Conservation (phyloP, 306 rosid genomes). For the Prunus padus region DNA sequence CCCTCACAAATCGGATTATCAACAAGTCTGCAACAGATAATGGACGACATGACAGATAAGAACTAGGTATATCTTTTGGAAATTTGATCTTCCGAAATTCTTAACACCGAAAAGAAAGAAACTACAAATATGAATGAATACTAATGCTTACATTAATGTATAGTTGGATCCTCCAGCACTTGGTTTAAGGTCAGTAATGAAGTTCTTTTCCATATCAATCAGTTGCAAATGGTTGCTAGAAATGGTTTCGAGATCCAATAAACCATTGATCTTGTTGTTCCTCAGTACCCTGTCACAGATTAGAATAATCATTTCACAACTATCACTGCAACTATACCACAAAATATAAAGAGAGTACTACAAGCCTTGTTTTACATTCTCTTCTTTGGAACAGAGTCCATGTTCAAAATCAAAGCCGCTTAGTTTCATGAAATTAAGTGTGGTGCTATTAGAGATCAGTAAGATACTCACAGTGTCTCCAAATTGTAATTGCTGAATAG, state of each 20-base stretch:
- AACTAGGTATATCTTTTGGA: not conserved
- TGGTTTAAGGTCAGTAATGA: not conserved
- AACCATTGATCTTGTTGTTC: slow-evolving; percentile 33
- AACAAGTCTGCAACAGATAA: slow-evolving; percentile 44
- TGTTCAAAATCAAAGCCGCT: no score
- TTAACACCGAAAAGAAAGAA: not conserved
- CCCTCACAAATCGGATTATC: slow-evolving; percentile 47
- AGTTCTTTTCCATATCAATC: slow-evolving; percentile 29
- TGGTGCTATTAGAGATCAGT: not conserved
- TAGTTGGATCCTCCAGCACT: not conserved
- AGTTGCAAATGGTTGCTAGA: slow-evolving; percentile 12
- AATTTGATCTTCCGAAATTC: not conserved
- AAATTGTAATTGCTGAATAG: slow-evolving; percentile 44
- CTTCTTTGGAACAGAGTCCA: no score
- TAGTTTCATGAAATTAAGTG: not conserved
- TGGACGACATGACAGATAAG: not conserved
- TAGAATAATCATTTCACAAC: not conserved
- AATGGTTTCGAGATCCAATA: slow-evolving; percentile 15
- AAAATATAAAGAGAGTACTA: no score
- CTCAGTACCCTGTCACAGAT: slow-evolving; percentile 30
- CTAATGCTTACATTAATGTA: slow-evolving; percentile 28
- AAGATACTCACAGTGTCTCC: slow-evolving; percentile 56
- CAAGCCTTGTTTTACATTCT: no score
- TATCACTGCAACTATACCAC: no score
- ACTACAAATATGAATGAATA: not conserved